Conservation (phyloP, 805 yeast genomes). For the Kodamaea sagamina region DNA sequence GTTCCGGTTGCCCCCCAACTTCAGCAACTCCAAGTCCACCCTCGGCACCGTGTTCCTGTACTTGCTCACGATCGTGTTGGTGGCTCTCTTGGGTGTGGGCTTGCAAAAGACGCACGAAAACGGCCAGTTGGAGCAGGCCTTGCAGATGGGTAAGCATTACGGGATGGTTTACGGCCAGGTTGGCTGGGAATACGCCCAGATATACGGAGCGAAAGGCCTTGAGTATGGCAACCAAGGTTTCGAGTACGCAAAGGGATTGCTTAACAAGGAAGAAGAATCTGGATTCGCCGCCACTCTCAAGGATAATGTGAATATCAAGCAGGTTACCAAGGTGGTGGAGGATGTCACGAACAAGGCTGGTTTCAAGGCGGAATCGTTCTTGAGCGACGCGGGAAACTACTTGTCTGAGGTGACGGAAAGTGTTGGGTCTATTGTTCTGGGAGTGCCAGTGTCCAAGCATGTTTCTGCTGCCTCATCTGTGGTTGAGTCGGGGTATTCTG, state of each 20-base stretch:
- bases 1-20: slow-evolving; percentile 55
- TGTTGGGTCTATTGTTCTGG: slow-evolving; percentile 8
- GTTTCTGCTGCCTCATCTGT: not conserved
- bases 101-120: slow-evolving; percentile 37
- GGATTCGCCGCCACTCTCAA: slow-evolving; percentile 11
- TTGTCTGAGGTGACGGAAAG: slow-evolving; percentile 8
- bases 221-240: slow-evolving; percentile 2
- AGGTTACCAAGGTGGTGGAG: slow-evolving; percentile 22
- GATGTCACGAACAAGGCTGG: slow-evolving; percentile 17
- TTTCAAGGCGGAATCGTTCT: slow-evolving; percentile 19
- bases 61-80: slow-evolving; percentile 34
- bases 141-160: slow-evolving; percentile 22
- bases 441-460: not conserved
- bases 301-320: slow-evolving; percentile 13
- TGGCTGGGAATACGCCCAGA: slow-evolving; percentile 24
- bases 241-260: not conserved
- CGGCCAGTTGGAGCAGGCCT: slow-evolving; percentile 32
- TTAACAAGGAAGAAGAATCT: slow-evolving; percentile 1
- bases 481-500: not conserved
- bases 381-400: slow-evolving; percentile 6
- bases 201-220: slow-evolving; percentile 8
- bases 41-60: slow-evolving; percentile 36
- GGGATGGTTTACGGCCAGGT: slow-evolving; percentile 20
- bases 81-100: slow-evolving; percentile 33
- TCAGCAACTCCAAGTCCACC: slow-evolving; percentile 42